A percentile compares a stretch with the other conserved stretches of the same genome.
Evolutionary conservation across 495 filamentous ascomycete species (phyloP).

Genomic region (Xylaria curta): DNA sequence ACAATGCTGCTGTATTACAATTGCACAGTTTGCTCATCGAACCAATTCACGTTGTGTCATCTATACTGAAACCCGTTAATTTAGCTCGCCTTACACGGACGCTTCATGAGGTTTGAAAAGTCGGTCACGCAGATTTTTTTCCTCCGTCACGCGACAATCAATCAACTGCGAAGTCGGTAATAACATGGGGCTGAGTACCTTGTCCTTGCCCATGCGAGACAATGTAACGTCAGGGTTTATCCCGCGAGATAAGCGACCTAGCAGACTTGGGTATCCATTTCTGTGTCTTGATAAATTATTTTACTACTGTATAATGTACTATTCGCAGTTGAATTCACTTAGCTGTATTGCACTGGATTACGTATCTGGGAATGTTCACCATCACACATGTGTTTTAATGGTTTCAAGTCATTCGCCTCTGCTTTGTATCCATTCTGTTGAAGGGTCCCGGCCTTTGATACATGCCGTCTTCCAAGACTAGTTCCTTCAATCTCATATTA

Average conservation of each 20-base stretch:
- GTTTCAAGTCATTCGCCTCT: not conserved
- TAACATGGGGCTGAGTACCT: not conserved
- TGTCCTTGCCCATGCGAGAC: not conserved
- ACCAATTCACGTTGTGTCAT: not conserved
- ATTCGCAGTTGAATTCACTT: not conserved
- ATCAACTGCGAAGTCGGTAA: not conserved
- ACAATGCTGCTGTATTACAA: not conserved
- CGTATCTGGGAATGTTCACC: too few species aligned
- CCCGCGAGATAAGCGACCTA: conserved; percentile 20
- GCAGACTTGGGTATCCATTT: not conserved
- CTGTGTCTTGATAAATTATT: not conserved
- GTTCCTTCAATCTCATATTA: not conserved
- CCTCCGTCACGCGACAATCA: not conserved
- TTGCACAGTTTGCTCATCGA: not conserved
- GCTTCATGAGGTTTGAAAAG: not conserved
- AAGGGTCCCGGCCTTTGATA: too few species aligned
- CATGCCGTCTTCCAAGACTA: not conserved
- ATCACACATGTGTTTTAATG: not conserved
- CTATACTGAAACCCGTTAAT: not conserved
- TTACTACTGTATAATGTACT: not conserved
- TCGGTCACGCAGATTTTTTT: conserved; percentile 2
- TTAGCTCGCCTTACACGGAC: not conserved
- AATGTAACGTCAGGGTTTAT: conserved; percentile 18
- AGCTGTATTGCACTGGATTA: not conserved
- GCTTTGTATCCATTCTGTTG: not conserved